Evolutionary conservation across 371 early-diverging fungal genomes (phyloP).

Genomic region (Mucor velutinosus): DNA sequence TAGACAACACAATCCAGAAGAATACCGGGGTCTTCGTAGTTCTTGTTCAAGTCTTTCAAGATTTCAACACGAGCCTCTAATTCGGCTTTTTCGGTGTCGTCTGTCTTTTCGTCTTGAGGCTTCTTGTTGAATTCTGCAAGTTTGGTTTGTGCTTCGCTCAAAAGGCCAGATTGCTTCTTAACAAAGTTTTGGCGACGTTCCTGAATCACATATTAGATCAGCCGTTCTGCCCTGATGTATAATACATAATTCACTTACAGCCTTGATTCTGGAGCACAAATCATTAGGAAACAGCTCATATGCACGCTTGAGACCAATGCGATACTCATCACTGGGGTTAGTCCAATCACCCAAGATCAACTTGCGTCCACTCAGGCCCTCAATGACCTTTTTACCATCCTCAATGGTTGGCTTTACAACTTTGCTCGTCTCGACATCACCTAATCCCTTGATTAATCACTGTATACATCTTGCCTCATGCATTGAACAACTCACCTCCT

Average conservation of each 20-base stretch:
- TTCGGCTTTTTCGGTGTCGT: conserved; percentile 56
- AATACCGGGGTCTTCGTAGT: conserved; percentile 79
- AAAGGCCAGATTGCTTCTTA: conserved; percentile 64
- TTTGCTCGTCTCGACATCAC: conserved; percentile 72
- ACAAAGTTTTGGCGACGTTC: conserved; percentile 71
- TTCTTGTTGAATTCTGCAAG: conserved; percentile 53
- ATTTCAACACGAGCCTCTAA: conserved; percentile 71
- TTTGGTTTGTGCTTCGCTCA: conserved; percentile 64
- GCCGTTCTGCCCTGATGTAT: neutral
- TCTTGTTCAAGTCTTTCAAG: conserved; percentile 63
- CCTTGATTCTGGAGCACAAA: conserved; percentile 56
- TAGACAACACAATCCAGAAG: conserved; percentile 86
- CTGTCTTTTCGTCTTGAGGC: conserved; percentile 17
- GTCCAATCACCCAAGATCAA: conserved; percentile 75
- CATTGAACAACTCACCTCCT: conserved; percentile 35
- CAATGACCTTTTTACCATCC: conserved; percentile 50
- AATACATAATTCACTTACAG: conserved; percentile 35
- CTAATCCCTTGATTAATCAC: conserved; percentile 26
- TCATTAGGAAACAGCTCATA: conserved; percentile 79
- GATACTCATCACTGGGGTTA: conserved; percentile 81
- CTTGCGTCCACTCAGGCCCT: conserved; percentile 77
- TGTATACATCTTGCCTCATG: neutral
- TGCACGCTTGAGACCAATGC: conserved; percentile 81
- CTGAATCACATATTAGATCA: conserved; percentile 23
- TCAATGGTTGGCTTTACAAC: conserved; percentile 57